phyloP scores from a whole-genome alignment of 495 filamentous ascomycete genomes.

The Parachaetomium inaequale region DNA sequence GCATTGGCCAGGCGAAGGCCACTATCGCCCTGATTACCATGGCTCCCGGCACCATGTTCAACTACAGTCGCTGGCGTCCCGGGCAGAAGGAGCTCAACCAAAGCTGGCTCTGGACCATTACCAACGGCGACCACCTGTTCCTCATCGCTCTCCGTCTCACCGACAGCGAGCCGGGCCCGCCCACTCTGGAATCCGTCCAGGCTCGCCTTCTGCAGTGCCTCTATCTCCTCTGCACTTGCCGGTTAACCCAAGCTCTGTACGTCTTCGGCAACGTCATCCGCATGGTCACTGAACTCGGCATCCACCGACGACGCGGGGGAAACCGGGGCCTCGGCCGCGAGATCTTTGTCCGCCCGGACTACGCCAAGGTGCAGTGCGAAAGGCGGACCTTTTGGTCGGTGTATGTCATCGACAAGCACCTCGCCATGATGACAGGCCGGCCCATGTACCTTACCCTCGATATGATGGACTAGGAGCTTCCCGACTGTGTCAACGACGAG shows the following conservation, averaged over 20 bases:
- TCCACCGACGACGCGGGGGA: conserved; percentile 29
- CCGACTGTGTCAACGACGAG: conserved; percentile 52
- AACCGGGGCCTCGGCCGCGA: conserved; percentile 22
- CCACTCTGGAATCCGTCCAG: conserved; percentile 25
- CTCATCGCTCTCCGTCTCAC: conserved; percentile 12
- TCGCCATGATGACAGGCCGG: conserved; percentile 54
- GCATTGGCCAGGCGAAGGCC: conserved; percentile 24
- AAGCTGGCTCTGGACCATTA: conserved; percentile 22
- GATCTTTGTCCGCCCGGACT: conserved; percentile 18
- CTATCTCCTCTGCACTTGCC: conserved; percentile 29
- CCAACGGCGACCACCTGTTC: conserved; percentile 24
- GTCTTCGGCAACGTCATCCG: conserved; percentile 26
- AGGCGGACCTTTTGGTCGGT: conserved; percentile 58
- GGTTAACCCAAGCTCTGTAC: conserved; percentile 28
- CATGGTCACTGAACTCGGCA: conserved; percentile 28
- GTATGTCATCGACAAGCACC: conserved; percentile 55
- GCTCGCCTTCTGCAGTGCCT: conserved; percentile 27
- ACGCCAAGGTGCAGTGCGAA: conserved; percentile 31
- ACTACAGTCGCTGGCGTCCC: not conserved
- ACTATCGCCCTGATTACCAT: conserved; percentile 27
- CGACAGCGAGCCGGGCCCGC: conserved; percentile 19
- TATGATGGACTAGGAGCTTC: conserved; percentile 52
- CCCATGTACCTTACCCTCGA: conserved; percentile 53
- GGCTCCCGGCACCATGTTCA: conserved; percentile 24
- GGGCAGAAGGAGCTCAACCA: conserved; percentile 3